Percentiles rank a stretch among this genome's conserved stretches.
phyloP scores from a whole-genome alignment of 495 filamentous ascomycete species.

The Amniculicola lignicola region DNA sequence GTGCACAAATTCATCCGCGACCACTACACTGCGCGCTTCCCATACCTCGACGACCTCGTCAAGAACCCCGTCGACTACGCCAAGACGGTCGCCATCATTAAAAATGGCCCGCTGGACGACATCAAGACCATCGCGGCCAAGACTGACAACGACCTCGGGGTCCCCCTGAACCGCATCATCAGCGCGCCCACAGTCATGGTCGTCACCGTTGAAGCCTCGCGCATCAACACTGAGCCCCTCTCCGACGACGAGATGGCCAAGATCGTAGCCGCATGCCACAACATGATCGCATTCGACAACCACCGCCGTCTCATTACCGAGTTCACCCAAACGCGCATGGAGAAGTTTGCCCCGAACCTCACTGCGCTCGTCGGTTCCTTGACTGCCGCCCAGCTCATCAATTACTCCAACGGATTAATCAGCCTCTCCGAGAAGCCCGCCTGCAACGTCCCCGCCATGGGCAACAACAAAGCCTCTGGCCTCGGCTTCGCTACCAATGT shows the following conservation, averaged over 20 bases:
- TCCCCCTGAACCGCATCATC: constrained; percentile 71
- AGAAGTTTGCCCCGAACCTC: constrained; percentile 88
- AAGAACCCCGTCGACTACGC: constrained; percentile 92
- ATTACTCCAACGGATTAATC: constrained; percentile 82
- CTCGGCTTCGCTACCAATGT: constrained; percentile 91
- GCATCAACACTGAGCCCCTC: constrained; percentile 76
- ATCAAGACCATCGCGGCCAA: constrained; percentile 72
- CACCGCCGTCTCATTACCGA: constrained; percentile 86
- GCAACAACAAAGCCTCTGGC: constrained; percentile 78
- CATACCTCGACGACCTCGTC: constrained; percentile 92
- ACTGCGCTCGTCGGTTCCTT: constrained; percentile 89
- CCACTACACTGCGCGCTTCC: constrained; percentile 90
- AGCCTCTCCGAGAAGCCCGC: constrained; percentile 88
- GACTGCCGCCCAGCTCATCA: constrained; percentile 95
- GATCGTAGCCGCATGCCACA: constrained; percentile 77
- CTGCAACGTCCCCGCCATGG: constrained; percentile 86
- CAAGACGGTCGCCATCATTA: constrained; percentile 88
- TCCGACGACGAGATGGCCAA: constrained; percentile 67
- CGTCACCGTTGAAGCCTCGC: constrained; percentile 92
- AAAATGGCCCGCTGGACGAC: constrained; percentile 87
- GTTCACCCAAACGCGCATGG: constrained; percentile 97
- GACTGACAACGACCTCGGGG: constrained; percentile 69
- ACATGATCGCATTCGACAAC: constrained; percentile 79
- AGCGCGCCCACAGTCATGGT: constrained; percentile 91
- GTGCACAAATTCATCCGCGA: constrained; percentile 95